These are phyloP conservation scores for Xylaria telfairii DNA, from an alignment of 495 filamentous ascomycete genomes.

Conservation along the genomic window DNA sequence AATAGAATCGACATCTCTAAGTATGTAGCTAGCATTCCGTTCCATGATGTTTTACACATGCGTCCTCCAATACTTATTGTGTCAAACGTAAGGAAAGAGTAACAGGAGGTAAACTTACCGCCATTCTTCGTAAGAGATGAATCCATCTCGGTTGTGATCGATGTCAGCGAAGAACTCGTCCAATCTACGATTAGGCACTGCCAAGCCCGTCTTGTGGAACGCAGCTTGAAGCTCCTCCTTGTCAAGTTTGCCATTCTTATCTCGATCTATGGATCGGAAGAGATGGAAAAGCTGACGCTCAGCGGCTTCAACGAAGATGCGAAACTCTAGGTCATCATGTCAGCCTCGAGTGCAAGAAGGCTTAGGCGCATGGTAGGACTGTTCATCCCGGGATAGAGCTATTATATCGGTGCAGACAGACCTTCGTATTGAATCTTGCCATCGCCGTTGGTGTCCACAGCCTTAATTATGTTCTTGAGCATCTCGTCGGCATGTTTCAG, in stretches of 20 bases:
- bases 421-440: constrained; percentile 89
- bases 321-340: constrained; percentile 70
- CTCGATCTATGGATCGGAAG: constrained; percentile 85
- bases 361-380: neutral
- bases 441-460: constrained; percentile 85
- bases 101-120: constrained; percentile 65
- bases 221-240: constrained; percentile 80
- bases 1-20: neutral
- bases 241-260: constrained; percentile 87
- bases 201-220: constrained; percentile 77
- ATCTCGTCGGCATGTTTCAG: constrained; percentile 93
- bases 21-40: neutral
- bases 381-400: neutral
- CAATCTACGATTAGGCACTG: constrained; percentile 76
- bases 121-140: constrained; percentile 94
- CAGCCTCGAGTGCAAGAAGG: constrained; percentile 19
- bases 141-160: constrained; percentile 86
- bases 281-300: constrained; percentile 81
- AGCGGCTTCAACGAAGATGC: constrained; percentile 81
- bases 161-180: constrained; percentile 88
- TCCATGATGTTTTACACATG: neutral
- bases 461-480: constrained; percentile 75
- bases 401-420: constrained; percentile 45
- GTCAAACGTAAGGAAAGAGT: constrained; percentile 17
- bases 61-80: constrained; percentile 1